Base-by-base conservation (phyloP, 768 basidiomycete species). In the Coprinopsis strossmayeri region DNA sequence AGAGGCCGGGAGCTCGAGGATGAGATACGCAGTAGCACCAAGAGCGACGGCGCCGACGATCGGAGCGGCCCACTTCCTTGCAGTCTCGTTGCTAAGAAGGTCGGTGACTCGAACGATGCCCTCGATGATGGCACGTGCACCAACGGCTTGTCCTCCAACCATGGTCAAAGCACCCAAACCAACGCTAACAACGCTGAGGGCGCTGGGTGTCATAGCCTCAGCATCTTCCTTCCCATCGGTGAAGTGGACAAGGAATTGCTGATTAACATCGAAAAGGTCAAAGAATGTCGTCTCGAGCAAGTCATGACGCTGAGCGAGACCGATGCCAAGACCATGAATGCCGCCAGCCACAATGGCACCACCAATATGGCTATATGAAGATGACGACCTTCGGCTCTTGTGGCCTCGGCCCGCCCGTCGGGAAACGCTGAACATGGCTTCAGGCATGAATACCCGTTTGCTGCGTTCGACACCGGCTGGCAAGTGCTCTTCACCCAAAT, bases 401-500 rank as follows among this genome's bases (percentile, higher is more conserved):
- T 55, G 50, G 34, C 69, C 68, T 40, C 63, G 72, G 25, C 69
- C 69, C 3, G 68, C 67, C 49, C 67, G 74, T 52, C 74, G 64
- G 45, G 74, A 64, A 35, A 75, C 65, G 47, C 79, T 80, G 69
- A 98, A 99, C 96, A 99, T 98, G 12, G 91, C 95, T 61, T 95
- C 87, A n/a, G 95, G 91, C 71, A 90, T 82, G 73, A 99, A 99
- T 11, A 95, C 81, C 23, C 91, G 76, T 48, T 81, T 76, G 42
- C 80, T 81, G 34, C 90, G 74, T 62, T 92, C 91, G 20, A 91
- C 90, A 49, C 83, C 86, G 44, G 76, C 75, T 1, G 87, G 88
- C 13, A 99, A 78, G 65, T 89, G 80, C 49, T 71, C 70, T 51
- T 95, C 85, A 17, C 81, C 92, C 17, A 96, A 69, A 15, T 74